Conservation (phyloP, 2,329 filamentous ascomycete species). For the Lasiodiplodia theobromae region DNA sequence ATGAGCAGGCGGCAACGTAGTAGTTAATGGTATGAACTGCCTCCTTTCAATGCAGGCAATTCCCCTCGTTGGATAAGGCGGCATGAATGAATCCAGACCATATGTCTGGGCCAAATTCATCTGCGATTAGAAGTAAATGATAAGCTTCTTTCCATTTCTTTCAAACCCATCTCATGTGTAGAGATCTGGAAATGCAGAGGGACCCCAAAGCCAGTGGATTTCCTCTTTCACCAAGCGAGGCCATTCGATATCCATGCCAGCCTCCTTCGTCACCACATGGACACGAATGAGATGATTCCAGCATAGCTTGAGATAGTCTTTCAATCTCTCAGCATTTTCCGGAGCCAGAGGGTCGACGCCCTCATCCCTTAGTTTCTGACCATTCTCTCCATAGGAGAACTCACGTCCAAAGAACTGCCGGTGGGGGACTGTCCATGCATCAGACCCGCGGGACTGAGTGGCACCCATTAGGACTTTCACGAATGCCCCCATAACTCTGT, state of each 20-base stretch:
- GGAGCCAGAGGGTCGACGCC: neutral
- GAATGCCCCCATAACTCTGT: neutral
- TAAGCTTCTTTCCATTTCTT: too few species aligned
- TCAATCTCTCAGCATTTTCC: neutral
- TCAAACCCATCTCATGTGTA: neutral
- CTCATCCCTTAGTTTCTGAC: neutral
- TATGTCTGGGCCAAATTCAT: too few species aligned
- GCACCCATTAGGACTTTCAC: neutral
- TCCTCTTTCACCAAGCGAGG: neutral
- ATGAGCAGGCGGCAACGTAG: too few species aligned
- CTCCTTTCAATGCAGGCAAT: too few species aligned
- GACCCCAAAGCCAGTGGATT: neutral
- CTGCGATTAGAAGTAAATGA: too few species aligned
- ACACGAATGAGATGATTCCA: neutral
- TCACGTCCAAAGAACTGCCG: neutral
- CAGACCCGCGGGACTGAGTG: neutral
- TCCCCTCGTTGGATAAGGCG: too few species aligned
- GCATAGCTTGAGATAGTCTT: neutral
- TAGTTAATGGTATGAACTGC: too few species aligned
- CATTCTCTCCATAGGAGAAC: neutral
- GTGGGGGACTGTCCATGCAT: neutral
- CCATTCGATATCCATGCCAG: neutral
- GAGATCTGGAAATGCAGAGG: neutral
- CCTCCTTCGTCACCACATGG: neutral
- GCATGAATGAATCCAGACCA: too few species aligned